Evolutionary conservation across 2,329 filamentous ascomycete genomes (phyloP).

Genomic region (Fusarium nodosum): DNA sequence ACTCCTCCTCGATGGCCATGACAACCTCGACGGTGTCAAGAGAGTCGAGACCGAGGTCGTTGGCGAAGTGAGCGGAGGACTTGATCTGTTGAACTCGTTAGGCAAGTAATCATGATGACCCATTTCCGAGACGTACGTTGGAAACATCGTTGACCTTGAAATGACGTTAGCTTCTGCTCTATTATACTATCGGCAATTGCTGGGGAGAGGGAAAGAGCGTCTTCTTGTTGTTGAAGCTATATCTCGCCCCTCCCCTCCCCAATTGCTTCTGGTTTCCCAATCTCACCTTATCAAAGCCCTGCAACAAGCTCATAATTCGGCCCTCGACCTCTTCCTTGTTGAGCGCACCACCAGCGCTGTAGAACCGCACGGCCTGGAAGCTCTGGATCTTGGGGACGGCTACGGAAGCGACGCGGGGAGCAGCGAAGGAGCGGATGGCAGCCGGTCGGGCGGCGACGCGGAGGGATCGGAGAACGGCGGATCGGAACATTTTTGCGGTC

Average conservation of each 20-base stretch:
- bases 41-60: slow-evolving; percentile 96
- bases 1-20: slow-evolving; percentile 98
- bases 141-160: slow-evolving; percentile 74
- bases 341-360: slow-evolving; percentile 85
- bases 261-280: slow-evolving; percentile 10
- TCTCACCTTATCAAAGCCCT: slow-evolving; percentile 91
- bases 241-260: not conserved
- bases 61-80: slow-evolving; percentile 88
- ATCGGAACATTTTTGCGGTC: slow-evolving; percentile 80
- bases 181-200: slow-evolving; percentile 13
- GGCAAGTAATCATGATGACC: slow-evolving; percentile 11
- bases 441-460: slow-evolving; percentile 65
- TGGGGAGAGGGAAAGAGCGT: not conserved
- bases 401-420: slow-evolving; percentile 66
- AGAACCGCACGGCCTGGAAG: slow-evolving; percentile 82
- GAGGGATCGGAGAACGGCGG: slow-evolving; percentile 82
- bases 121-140: slow-evolving; percentile 65
- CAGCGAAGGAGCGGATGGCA: slow-evolving; percentile 70
- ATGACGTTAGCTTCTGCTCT: slow-evolving; percentile 48
- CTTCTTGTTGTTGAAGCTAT: slow-evolving; percentile 5
- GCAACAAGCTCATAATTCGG: slow-evolving; percentile 90
- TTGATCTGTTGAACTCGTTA: slow-evolving; percentile 74
- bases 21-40: slow-evolving; percentile 99
- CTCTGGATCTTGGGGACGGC: slow-evolving; percentile 72
- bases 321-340: slow-evolving; percentile 88